Conservation (phyloP, 1,284 basidiomycete species). For the Sanghuangporus baumii region DNA sequence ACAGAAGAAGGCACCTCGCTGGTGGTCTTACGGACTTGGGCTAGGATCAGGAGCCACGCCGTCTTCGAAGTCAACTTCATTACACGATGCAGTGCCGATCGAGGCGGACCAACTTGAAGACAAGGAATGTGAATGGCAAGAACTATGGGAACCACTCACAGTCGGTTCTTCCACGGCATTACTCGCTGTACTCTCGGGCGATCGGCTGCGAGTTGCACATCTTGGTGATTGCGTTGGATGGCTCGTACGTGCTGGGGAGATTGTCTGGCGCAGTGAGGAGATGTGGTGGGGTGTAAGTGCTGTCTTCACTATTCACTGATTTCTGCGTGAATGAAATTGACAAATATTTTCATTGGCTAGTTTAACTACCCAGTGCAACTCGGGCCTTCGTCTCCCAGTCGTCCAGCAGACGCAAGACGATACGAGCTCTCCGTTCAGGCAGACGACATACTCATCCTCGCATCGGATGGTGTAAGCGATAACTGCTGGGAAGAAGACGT, state of each 20-base stretch:
- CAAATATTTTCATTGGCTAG: conserved; percentile 26
- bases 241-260: conserved; percentile 71
- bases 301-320: conserved; percentile 19
- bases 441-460: conserved; percentile 87
- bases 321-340: background rate
- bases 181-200: conserved; percentile 45
- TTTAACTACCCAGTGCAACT: conserved; percentile 93
- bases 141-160: conserved; percentile 34
- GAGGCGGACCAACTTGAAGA: background rate
- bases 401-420: conserved; percentile 69
- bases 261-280: conserved; percentile 86
- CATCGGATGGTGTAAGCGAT: conserved; percentile 87
- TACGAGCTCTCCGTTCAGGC: conserved; percentile 74
- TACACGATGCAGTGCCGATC: background rate
- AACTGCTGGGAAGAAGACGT: conserved; percentile 96
- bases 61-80: background rate
- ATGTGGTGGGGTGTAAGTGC: conserved; percentile 81
- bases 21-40: conserved; percentile 8
- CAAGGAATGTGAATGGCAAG: background rate
- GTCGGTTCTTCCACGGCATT: conserved; percentile 68
- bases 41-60: background rate
- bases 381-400: conserved; percentile 69
- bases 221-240: conserved; percentile 90
- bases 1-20: background rate
- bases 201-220: conserved; percentile 56